Conservation (phyloP, 257 asterid species). For the Striga asiatica region DNA sequence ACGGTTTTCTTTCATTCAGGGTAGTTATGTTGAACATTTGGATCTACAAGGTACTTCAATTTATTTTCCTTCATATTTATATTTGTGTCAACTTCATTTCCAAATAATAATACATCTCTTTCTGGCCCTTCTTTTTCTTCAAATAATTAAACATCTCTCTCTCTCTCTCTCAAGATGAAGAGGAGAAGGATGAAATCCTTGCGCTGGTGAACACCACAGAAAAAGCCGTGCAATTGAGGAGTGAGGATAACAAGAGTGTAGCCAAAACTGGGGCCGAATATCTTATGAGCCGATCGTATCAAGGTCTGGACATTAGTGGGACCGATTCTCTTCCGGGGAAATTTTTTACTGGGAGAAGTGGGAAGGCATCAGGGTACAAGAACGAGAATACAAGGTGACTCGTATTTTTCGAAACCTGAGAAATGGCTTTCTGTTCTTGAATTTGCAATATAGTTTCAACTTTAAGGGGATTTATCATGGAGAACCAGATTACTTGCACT, state of each 20-base stretch:
- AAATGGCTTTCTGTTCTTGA: too few relatives aligned
- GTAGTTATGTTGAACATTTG: conserved; percentile 76
- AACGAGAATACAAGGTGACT: conserved; percentile 27
- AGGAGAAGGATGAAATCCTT: conserved; percentile 48
- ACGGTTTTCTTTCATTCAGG: conserved; percentile 81
- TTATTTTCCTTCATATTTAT: conserved; percentile 10
- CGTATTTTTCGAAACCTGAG: too few relatives aligned
- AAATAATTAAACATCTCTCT: too few relatives aligned
- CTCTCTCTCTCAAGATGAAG: too few relatives aligned
- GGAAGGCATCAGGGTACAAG: conserved; percentile 74
- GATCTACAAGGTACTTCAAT: conserved; percentile 45
- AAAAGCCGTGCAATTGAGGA: conserved; percentile 64
- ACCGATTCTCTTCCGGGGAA: conserved; percentile 28
- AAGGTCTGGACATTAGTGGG: conserved; percentile 60
- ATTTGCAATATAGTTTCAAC: too few relatives aligned
- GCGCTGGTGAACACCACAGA: conserved; percentile 62
- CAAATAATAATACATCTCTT: not conserved
- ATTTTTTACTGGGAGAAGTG: conserved; percentile 64
- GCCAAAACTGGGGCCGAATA: conserved; percentile 82
- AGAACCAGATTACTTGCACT: too few relatives aligned
- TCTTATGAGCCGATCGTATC: conserved; percentile 68
- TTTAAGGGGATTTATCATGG: too few relatives aligned
- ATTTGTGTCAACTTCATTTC: not conserved
- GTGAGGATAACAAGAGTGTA: conserved; percentile 28
- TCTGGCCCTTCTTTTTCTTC: too few relatives aligned